Percentiles rank a stretch among this genome's conserved stretches.
These are phyloP conservation scores for Botrytis aclada DNA, from an alignment of 2,329 filamentous ascomycete species.

Conservation along the genomic window DNA sequence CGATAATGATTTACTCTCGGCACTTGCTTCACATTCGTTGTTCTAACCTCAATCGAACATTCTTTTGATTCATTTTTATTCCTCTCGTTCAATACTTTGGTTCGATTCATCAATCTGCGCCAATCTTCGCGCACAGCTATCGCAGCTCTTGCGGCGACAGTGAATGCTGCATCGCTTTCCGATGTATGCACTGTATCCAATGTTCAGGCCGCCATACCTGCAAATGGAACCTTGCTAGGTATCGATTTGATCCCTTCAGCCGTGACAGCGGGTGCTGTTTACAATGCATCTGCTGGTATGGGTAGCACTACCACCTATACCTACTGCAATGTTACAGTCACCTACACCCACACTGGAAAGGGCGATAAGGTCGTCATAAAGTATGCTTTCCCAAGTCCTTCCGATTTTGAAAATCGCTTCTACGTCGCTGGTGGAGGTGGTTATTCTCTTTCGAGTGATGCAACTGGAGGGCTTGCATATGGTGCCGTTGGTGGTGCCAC, in stretches of 20 bases:
- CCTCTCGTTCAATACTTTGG: not conserved
- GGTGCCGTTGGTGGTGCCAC: constrained; percentile 48
- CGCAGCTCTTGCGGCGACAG: constrained; percentile 23
- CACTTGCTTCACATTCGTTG: not conserved
- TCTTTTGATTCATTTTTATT: not conserved
- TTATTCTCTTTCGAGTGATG: constrained; percentile 40
- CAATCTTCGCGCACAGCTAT: not conserved
- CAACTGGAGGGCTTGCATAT: constrained; percentile 44
- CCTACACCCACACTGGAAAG: constrained; percentile 45
- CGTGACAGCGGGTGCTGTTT: constrained; percentile 40
- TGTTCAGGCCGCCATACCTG: constrained; percentile 2
- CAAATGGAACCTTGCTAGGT: constrained; percentile 11
- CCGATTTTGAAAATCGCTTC: constrained; percentile 45
- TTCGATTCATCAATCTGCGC: not conserved
- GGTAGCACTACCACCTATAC: constrained; percentile 35
- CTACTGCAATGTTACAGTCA: constrained; percentile 48
- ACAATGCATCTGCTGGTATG: constrained; percentile 33
- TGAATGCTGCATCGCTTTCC: not conserved
- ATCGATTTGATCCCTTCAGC: constrained; percentile 37
- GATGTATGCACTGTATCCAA: not conserved
- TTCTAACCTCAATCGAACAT: not conserved
- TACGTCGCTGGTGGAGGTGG: constrained; percentile 47
- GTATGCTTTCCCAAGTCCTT: constrained; percentile 45
- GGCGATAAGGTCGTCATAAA: constrained; percentile 39
- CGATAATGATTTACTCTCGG: not conserved